Percentiles rank a stretch among this genome's conserved stretches.
phyloP scores from a whole-genome alignment of 192 early-diverging fungal genomes.

The Coemansia sp. region DNA sequence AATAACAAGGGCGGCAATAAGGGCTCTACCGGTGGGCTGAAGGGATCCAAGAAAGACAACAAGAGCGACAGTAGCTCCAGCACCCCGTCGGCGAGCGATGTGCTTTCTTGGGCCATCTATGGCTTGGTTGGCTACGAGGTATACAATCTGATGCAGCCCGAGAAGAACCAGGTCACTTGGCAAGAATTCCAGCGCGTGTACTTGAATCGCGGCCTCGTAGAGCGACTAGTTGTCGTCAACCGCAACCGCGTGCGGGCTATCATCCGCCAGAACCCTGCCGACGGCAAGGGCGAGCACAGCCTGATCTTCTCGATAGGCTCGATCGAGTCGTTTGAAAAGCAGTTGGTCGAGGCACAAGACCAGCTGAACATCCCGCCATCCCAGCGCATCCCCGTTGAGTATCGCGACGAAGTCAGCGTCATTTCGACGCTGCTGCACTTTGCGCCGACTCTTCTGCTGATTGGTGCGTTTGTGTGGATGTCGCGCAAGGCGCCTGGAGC shows the following conservation, averaged over 20 bases:
- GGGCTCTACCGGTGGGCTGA: slow-evolving; percentile 11
- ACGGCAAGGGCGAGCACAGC: slow-evolving; percentile 15
- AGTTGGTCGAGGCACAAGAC: slow-evolving; percentile 82
- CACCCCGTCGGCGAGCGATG: slow-evolving; percentile 13
- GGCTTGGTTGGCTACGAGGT: slow-evolving; percentile 23
- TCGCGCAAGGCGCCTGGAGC: slow-evolving; percentile 74
- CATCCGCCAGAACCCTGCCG: slow-evolving; percentile 36
- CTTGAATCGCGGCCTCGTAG: slow-evolving; percentile 90
- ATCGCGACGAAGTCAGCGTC: slow-evolving; percentile 76
- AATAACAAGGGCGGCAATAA: slow-evolving; percentile 8
- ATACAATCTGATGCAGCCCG: slow-evolving; percentile 7
- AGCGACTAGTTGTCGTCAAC: slow-evolving; percentile 87
- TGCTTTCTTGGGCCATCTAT: slow-evolving; percentile 13
- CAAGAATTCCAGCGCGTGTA: slow-evolving; percentile 88
- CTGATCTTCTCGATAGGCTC: slow-evolving; percentile 88
- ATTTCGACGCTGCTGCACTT: slow-evolving; percentile 79
- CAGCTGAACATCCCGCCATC: slow-evolving; percentile 87
- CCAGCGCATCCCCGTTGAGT: slow-evolving; percentile 91
- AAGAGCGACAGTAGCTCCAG: slow-evolving; percentile 16
- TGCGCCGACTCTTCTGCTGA: slow-evolving; percentile 86
- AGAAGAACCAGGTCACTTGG: slow-evolving; percentile 77
- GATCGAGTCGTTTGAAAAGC: slow-evolving; percentile 90
- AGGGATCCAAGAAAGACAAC: slow-evolving; percentile 37
- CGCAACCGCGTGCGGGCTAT: slow-evolving; percentile 78
- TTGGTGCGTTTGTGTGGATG: slow-evolving; percentile 86